Percentiles rank a stretch among this genome's conserved stretches.
These are phyloP conservation scores for Mycosphaerella sp. DNA, from an alignment of 2,329 filamentous ascomycete genomes.

Conservation along the genomic window DNA sequence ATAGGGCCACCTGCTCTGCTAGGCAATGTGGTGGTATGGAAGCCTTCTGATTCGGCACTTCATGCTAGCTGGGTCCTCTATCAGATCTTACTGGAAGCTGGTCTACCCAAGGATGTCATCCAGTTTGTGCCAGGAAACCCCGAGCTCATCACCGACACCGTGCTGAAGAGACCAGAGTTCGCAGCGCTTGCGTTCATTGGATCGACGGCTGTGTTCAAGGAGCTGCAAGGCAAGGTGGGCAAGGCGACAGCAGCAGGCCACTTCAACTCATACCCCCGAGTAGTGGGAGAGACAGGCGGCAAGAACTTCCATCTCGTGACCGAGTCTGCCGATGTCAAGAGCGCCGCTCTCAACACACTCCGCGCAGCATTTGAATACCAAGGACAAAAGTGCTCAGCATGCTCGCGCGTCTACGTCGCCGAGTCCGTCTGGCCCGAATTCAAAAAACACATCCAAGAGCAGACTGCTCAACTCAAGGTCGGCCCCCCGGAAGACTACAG, in stretches of 20 bases:
- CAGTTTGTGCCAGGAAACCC: conserved; percentile 88
- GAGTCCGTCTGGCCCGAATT: conserved; percentile 67
- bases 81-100: conserved; percentile 85
- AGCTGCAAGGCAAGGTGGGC: conserved; percentile 78
- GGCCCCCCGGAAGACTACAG: conserved; percentile 62
- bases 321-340: conserved; percentile 65
- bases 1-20: conserved; percentile 74
- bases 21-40: conserved; percentile 93
- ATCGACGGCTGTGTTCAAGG: conserved; percentile 82
- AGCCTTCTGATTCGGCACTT: conserved; percentile 79
- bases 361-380: conserved; percentile 85
- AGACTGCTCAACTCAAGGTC: conserved; percentile 62
- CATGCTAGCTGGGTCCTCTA: conserved; percentile 83
- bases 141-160: conserved; percentile 69
- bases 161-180: conserved; percentile 70
- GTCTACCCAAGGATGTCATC: conserved; percentile 78
- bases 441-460: conserved; percentile 56
- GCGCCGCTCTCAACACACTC: conserved; percentile 72
- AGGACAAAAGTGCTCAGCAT: conserved; percentile 84
- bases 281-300: conserved; percentile 82
- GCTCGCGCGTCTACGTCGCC: conserved; percentile 70
- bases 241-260: conserved; percentile 70
- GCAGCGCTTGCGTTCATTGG: conserved; percentile 88
- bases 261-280: conserved; percentile 76
- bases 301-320: conserved; percentile 90